Evolutionary conservation across 192 early-diverging fungal species (phyloP), one percentile per base, ranked within the genome.

Genomic region (Geosiphon pyriformis): DNA sequence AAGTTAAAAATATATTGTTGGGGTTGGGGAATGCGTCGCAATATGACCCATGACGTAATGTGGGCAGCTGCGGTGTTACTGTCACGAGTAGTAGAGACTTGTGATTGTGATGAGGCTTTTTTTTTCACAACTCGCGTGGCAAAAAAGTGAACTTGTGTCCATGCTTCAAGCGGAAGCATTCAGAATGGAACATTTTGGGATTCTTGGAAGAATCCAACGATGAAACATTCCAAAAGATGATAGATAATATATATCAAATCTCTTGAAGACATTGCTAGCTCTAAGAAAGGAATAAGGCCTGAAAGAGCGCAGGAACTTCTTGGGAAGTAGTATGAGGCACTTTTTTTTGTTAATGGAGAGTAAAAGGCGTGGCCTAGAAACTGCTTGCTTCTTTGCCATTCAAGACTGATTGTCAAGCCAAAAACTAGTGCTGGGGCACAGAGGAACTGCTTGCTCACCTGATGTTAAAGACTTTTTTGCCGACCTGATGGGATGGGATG

Each of bases 351-450:
- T 32, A 32, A 42, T 15, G 27, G 33, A 22, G 33, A 59, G 25
- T 61, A n/a, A 22, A 35, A 42, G 59, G 59, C 59, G 35, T 61
- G 59, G 42, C 20, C 53, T 20, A 35, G 54, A n/a, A 58, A 25
- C 33, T 47, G 22, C 46, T 12, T 11, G 59, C 12, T 61, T 31
- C 33, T 54, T 53, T 58, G 18, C n/a, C 34, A 35, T 54, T 67
- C 65, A 67, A 67, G 34, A 31, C 53, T 65, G 25, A 15, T 22
- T 29, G 49, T 25, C 30, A 29, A 65, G 33, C 64, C 8, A 60
- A 22, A 22, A 25, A 60, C 22, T 18, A 22, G 22, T 22, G 18
- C 30, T 12, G 55, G 55, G 30, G 11, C 15, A 12, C 11, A 22
- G 22, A 17, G 55, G 22, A 12, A 12, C 30, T 57, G 11, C 15